Evolutionary conservation across 805 yeast genomes (phyloP), one percentile per base, ranked within the genome.

Genomic region (Teunomyces pallodes): DNA sequence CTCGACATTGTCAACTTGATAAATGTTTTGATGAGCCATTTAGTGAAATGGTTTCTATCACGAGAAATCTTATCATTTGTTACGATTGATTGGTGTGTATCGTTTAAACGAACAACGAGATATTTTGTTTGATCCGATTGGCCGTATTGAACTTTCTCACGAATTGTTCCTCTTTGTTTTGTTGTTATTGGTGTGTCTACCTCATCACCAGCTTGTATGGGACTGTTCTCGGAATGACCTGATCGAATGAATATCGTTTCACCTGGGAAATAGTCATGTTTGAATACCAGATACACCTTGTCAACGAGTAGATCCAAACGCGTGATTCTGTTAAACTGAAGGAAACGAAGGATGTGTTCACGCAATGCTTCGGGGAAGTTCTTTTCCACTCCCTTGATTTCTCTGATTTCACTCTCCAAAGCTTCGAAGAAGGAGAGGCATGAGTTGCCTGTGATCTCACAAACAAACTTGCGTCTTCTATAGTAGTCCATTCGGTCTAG

Each of bases 401-500:
- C 82, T 48, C 60, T 65, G 42, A 50, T 77, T 69, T 92, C 99
- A 50, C 87, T 83, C 46, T 82, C 81, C 40, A 81, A 75, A 0
- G 98, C 99, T 59, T 94, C 95, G 64, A 91, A 91, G 64, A 80
- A 94, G 0, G 97, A 89, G 49, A 92, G 76, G 58, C 95, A 86
- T 13, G 97, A 86, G 59, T 90, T 88, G 10, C 99, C 99, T 0
- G 97, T 89, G 43, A 92, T 86, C 67, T 94, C 99, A 70, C 98
- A 94, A 9, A 90, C 94, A 68, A 94, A 94, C 64, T 89, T 87
- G 55, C 82, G 83, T 44, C 80, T 75, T 50, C 77, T 77, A 64
- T 87, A 87, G 66, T 85, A 87, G 63, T 87, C 90, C 74, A 87
- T 68, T 47, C 92, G 70, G 17, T 69, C 69, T 43, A 94, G 70